These are phyloP conservation scores for Luffa acutangula DNA, from an alignment of 306 rosid species.

Conservation along the genomic window DNA sequence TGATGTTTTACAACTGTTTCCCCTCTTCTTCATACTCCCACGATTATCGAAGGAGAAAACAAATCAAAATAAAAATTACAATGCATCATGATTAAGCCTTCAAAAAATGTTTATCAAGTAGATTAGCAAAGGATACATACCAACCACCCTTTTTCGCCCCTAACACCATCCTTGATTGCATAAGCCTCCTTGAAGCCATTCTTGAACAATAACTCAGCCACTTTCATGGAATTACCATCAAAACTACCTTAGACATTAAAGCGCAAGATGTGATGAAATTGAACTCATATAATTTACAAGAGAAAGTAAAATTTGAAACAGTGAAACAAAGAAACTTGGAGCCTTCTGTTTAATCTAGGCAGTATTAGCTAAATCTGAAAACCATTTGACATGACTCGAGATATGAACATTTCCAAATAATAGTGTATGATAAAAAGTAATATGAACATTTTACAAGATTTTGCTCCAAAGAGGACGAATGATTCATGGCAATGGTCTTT, in stretches of 20 bases:
- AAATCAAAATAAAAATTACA: not conserved
- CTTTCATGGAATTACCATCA: slow-evolving; percentile 84
- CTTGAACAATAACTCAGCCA: slow-evolving; percentile 76
- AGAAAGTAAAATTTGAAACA: not conserved
- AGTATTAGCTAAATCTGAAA: not conserved
- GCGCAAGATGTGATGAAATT: slow-evolving; percentile 25
- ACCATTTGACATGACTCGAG: not conserved
- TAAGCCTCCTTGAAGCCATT: slow-evolving; percentile 83
- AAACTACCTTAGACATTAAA: slow-evolving; percentile 85
- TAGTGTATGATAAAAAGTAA: not conserved
- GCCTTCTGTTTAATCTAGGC: not conserved
- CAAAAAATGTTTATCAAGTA: not conserved
- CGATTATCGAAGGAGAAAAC: not conserved
- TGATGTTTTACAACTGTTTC: not conserved
- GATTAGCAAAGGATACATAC: slow-evolving; percentile 26
- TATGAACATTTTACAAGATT: no score
- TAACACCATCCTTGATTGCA: slow-evolving; percentile 82
- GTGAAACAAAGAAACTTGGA: not conserved
- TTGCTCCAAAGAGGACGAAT: no score
- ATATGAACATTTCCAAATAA: not conserved
- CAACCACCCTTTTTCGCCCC: slow-evolving; percentile 85
- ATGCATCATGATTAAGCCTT: not conserved
- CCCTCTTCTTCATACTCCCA: not conserved
- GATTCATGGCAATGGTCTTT: no score
- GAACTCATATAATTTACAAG: not conserved